phyloP scores from a whole-genome alignment of 2,329 filamentous ascomycete species.

The Ceratocystis alfenasii region DNA sequence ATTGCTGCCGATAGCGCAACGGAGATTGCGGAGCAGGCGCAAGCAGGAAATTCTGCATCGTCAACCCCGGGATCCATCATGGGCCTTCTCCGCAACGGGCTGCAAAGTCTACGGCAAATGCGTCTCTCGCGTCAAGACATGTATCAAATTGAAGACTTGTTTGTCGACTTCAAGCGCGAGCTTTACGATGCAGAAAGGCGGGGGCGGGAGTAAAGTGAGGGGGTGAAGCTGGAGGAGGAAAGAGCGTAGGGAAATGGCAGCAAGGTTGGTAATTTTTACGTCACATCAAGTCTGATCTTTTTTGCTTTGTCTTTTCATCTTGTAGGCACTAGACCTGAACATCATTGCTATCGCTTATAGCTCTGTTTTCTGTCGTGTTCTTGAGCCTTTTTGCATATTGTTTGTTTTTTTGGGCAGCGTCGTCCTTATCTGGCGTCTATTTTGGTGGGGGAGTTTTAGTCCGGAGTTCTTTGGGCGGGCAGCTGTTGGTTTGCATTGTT shows the following conservation, averaged over 20 bases:
- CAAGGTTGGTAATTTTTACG: background rate
- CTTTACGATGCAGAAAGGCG: conserved; percentile 59
- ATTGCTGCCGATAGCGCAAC: background rate
- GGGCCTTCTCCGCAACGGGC: conserved; percentile 29
- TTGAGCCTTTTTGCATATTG: too few relatives aligned
- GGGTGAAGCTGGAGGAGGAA: background rate
- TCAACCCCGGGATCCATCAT: conserved; percentile 26
- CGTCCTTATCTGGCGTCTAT: too few relatives aligned
- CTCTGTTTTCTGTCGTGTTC: too few relatives aligned
- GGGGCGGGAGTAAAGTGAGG: conserved; percentile 32
- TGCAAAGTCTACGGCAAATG: conserved; percentile 48
- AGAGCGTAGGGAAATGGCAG: background rate
- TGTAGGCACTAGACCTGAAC: too few relatives aligned
- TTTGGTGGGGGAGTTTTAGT: too few relatives aligned
- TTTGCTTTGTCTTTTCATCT: background rate
- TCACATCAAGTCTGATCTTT: background rate
- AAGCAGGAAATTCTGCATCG: too few relatives aligned
- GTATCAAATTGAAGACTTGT: conserved; percentile 59
- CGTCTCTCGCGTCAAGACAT: conserved; percentile 54
- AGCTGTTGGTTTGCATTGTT: too few relatives aligned
- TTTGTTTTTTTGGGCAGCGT: too few relatives aligned
- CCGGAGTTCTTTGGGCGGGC: too few relatives aligned
- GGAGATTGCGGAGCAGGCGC: background rate
- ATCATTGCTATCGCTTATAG: too few relatives aligned
- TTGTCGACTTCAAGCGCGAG: conserved; percentile 67